Evolutionary conservation across 148 eudicot species (phyloP), one percentile per base, ranked within the genome.

Genomic region (Rhododendron simsii): DNA sequence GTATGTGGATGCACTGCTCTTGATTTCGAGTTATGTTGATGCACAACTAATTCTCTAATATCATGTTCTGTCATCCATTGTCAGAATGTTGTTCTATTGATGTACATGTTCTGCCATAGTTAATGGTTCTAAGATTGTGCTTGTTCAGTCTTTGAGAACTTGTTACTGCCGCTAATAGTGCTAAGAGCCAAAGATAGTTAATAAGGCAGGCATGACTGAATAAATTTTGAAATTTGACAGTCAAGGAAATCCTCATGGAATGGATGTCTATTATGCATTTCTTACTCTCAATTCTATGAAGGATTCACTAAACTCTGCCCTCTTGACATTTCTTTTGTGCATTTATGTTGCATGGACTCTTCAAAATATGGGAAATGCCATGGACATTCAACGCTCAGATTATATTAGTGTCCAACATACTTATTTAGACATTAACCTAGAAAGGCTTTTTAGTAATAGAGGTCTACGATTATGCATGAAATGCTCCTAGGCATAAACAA

Each of bases 1-100:
- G 96, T 93, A 86, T 80, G 86, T 59, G 35, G 44, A 55, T 41
- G 39, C 18, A 28, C 50, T 79, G 61, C 9, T 12, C 55, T 76
- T 44, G 47, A 51, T 59, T 26, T 81, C 35, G 47, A 48, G 85
- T 84, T 75, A 30, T 59, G 26, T 15, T 9, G 73, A 57, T 20
- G 30, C 10, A 39, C 53, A 23, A 30, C 7, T 15, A 55, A 53
- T 18, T 53, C 67, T 23, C 35, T 33, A 33, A 20, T 81, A 30
- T 9, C 7, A 53, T 55, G 23, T 20, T 81, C 47, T 28, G 9
- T 81, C 83, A 81, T 35, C 57, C 45, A 55, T 55, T 55, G 21
- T 9, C 23, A 9, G 55, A 53, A 55, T 50, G 33, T 63, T 82
- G 59, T 47, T 69, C 45, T 47, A 9, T 28, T 83, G 41, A 21